phyloP scores from a whole-genome alignment of 192 early-diverging fungal species.

The Irineochytrium annulatum region DNA sequence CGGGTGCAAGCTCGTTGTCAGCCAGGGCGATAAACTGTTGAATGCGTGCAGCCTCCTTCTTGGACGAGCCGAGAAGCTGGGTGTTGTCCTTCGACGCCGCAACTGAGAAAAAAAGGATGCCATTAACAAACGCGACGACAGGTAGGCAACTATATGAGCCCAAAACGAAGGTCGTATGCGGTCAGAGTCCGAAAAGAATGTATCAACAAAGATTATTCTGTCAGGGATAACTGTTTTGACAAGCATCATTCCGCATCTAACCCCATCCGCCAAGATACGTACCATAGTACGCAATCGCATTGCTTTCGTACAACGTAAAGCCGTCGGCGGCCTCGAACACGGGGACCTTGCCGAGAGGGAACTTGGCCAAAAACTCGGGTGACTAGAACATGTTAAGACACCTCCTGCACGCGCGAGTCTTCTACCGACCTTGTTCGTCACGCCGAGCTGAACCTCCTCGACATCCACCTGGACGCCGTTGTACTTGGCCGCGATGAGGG shows the following conservation, averaged over 20 bases:
- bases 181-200: conserved; percentile 9
- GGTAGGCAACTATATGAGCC: neutral
- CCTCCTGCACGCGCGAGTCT: too few species aligned
- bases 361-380: conserved; percentile 84
- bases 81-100: conserved; percentile 45
- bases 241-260: conserved; percentile 16
- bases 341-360: conserved; percentile 88
- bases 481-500: conserved; percentile 73
- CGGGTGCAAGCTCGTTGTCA: conserved; percentile 50
- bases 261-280: conserved; percentile 3
- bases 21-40: conserved; percentile 49
- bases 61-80: conserved; percentile 38
- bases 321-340: conserved; percentile 80
- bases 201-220: conserved; percentile 30
- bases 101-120: conserved; percentile 23
- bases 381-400: conserved; percentile 29
- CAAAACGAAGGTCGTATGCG: conserved; percentile 8
- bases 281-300: conserved; percentile 92
- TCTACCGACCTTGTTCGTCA: conserved; percentile 60
- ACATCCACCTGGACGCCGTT: conserved; percentile 70
- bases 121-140: conserved; percentile 7
- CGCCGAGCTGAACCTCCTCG: conserved; percentile 55
- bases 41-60: conserved; percentile 43
- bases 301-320: conserved; percentile 71
- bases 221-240: conserved; percentile 40